Conservation (phyloP, 2,329 filamentous ascomycete genomes). For the Ustilaginoidea virens region DNA sequence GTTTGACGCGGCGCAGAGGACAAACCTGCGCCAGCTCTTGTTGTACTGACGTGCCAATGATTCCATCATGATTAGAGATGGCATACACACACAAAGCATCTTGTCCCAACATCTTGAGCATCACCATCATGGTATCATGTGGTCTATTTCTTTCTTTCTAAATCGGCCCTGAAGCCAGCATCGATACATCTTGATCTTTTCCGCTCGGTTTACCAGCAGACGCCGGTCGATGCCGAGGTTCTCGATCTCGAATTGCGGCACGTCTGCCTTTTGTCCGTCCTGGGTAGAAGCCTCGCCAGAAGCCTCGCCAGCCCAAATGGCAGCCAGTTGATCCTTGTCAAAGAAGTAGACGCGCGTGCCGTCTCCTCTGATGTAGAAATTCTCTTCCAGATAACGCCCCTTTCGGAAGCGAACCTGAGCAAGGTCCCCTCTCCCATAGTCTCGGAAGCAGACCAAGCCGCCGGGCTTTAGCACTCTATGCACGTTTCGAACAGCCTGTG, state of each 20-base stretch:
- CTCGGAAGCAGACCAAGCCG: conserved; percentile 85
- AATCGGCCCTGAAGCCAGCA: conserved; percentile 89
- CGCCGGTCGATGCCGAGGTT: conserved; percentile 76
- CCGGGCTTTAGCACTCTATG: conserved; percentile 75
- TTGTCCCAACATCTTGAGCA: no score
- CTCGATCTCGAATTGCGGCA: conserved; percentile 48
- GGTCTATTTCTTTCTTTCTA: conserved; percentile 41
- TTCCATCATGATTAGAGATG: no score
- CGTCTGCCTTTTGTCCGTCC: conserved; percentile 11
- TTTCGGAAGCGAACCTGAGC: conserved; percentile 97
- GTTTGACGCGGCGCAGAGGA: conserved; percentile 29
- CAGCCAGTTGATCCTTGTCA: conserved; percentile 63
- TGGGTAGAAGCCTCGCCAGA: conserved; percentile 9
- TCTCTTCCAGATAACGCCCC: conserved; percentile 83
- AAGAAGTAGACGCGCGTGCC: conserved; percentile 98
- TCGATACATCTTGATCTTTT: conserved; percentile 92
- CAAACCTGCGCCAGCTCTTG: conserved; percentile 23
- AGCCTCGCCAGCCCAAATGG: conserved; percentile 54
- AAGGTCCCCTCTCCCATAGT: conserved; percentile 90
- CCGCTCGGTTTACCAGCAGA: conserved; percentile 80
- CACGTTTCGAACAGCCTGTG: conserved; percentile 65
- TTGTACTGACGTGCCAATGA: conserved; percentile 20
- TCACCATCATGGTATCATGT: no score
- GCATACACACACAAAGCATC: no score
- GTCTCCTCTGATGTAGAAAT: conserved; percentile 92